Conservation (phyloP, 2,329 filamentous ascomycete species). For the Bipolaris zeicola region DNA sequence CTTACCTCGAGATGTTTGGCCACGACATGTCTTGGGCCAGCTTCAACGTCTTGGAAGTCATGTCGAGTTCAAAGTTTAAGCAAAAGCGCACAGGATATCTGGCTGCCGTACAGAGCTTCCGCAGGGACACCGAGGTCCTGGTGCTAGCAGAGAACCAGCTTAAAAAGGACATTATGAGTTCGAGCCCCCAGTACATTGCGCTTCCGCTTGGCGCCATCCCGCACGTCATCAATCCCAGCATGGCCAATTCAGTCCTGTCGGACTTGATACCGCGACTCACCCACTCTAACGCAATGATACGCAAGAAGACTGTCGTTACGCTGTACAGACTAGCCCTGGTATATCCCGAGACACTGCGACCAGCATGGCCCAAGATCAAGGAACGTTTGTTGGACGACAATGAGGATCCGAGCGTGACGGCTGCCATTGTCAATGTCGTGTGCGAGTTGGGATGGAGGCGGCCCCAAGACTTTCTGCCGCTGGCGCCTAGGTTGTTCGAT, state of each 20-base stretch:
- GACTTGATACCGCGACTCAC: slow-evolving; percentile 85
- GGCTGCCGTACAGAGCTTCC: slow-evolving; percentile 93
- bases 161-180: slow-evolving; percentile 86
- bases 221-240: slow-evolving; percentile 89
- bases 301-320: slow-evolving; percentile 96
- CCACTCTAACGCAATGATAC: slow-evolving; percentile 82
- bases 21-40: slow-evolving; percentile 99
- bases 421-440: slow-evolving; percentile 94
- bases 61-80: slow-evolving; percentile 92
- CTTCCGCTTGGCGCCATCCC: slow-evolving; percentile 90
- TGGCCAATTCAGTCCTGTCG: slow-evolving; percentile 85
- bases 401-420: slow-evolving; percentile 91
- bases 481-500: slow-evolving; percentile 91
- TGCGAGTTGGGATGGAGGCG: slow-evolving; percentile 95
- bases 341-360: slow-evolving; percentile 91
- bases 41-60: slow-evolving; percentile 97
- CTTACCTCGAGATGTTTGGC: slow-evolving; percentile 98
- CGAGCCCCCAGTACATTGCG: slow-evolving; percentile 76
- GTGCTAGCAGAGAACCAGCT: slow-evolving; percentile 97
- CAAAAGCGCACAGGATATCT: slow-evolving; percentile 96
- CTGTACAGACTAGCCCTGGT: slow-evolving; percentile 91
- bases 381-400: slow-evolving; percentile 87
- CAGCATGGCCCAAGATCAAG: slow-evolving; percentile 97
- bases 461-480: slow-evolving; percentile 88
- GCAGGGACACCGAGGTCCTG: slow-evolving; percentile 92